A percentile compares a stretch with the other conserved stretches of the same genome.
phyloP scores from a whole-genome alignment of 257 asterid genomes.

The Mitragyna speciosa region DNA sequence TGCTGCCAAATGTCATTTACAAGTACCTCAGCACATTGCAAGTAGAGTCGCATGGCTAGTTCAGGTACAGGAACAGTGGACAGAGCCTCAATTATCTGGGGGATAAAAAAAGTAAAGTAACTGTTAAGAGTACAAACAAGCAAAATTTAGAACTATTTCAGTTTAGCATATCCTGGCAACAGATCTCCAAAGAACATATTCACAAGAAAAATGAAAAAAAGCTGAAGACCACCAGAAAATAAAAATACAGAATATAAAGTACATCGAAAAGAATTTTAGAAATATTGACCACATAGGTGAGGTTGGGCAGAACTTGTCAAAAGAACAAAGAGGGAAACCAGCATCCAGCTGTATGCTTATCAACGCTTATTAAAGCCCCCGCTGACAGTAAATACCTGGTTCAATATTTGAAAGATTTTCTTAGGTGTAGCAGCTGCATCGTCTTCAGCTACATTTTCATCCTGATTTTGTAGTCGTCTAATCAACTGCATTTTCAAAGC shows the following conservation, averaged over 20 bases:
- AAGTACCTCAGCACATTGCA: slow-evolving; percentile 96
- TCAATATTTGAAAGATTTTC: slow-evolving; percentile 79
- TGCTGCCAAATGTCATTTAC: slow-evolving; percentile 12
- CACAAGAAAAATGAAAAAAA: not conserved
- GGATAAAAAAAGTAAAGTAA: slow-evolving; percentile 28
- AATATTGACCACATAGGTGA: not conserved
- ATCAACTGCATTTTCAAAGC: slow-evolving; percentile 58
- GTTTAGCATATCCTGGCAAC: not conserved
- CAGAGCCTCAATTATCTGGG: slow-evolving; percentile 73
- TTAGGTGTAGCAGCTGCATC: slow-evolving; percentile 72
- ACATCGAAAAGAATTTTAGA: not conserved
- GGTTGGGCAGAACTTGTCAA: not conserved
- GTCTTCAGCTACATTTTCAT: slow-evolving; percentile 60
- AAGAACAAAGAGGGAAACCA: not conserved
- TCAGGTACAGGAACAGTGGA: slow-evolving; percentile 86
- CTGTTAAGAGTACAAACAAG: not conserved
- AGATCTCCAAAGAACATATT: not conserved
- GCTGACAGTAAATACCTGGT: slow-evolving; percentile 52
- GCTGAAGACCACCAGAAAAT: not conserved
- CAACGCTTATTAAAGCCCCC: not conserved
- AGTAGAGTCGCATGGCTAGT: slow-evolving; percentile 76
- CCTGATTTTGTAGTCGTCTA: slow-evolving; percentile 69
- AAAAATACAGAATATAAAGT: not conserved
- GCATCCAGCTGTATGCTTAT: not conserved
- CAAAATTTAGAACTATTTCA: not conserved